Conservation (phyloP, 495 filamentous ascomycete genomes). For the Astrothelium subdiscretum region DNA sequence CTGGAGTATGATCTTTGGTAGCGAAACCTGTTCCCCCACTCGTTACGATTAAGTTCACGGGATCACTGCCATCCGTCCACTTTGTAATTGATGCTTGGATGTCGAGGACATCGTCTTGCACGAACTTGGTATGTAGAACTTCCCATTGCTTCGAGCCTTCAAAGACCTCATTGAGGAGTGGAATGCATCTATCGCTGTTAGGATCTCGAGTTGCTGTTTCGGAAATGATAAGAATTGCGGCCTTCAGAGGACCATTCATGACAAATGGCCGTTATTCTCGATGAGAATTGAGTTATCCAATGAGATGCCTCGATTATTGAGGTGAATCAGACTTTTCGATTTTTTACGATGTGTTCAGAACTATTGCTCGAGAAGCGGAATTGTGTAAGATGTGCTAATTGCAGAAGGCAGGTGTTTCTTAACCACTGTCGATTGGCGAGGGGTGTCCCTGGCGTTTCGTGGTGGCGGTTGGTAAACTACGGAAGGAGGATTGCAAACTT, state of each 20-base stretch:
- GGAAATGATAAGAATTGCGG: slow-evolving; percentile 77
- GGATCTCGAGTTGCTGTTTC: slow-evolving; percentile 84
- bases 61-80: slow-evolving; percentile 54
- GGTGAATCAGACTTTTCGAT: no score
- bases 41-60: slow-evolving; percentile 66
- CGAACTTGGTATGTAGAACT: slow-evolving; percentile 55
- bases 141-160: slow-evolving; percentile 55
- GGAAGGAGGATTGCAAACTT: no score
- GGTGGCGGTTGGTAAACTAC: no score
- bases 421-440: no score
- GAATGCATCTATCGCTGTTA: slow-evolving; percentile 59
- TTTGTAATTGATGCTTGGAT: slow-evolving; percentile 61
- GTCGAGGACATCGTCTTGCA: slow-evolving; percentile 61
- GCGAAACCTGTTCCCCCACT: slow-evolving; percentile 95
- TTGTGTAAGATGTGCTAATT: no score
- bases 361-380: no score
- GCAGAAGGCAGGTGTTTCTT: no score
- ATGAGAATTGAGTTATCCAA: neutral
- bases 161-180: slow-evolving; percentile 56
- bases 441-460: no score
- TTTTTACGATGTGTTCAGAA: no score
- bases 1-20: slow-evolving; percentile 75
- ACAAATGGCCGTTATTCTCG: neutral
- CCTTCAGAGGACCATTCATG: slow-evolving; percentile 32
- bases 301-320: no score